Evolutionary conservation across 1,284 basidiomycete genomes (phyloP).

Genomic region (Malassezia slooffiae): DNA sequence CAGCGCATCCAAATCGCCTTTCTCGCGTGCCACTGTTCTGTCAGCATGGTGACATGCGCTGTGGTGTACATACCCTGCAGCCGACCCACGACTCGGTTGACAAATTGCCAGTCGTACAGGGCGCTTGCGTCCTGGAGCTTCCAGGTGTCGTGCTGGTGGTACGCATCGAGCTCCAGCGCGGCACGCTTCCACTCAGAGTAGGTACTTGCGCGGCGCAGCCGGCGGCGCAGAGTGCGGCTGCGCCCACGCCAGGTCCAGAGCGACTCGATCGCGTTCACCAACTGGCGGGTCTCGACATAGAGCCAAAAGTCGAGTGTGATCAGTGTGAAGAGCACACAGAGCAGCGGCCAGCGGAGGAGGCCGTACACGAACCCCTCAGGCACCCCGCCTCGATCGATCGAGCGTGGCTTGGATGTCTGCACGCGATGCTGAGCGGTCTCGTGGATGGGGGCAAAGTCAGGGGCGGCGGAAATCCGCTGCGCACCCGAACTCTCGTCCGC

Average conservation of each 20-base stretch:
- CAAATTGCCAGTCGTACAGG: constrained; percentile 44
- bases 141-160: constrained; percentile 34
- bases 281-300: constrained; percentile 71
- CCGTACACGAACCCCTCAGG: constrained; percentile 38
- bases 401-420: constrained; percentile 1
- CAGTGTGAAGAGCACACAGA: constrained; percentile 67
- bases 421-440: constrained; percentile 22
- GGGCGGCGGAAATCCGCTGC: constrained; percentile 28
- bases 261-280: constrained; percentile 53
- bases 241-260: constrained; percentile 61
- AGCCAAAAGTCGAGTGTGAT: constrained; percentile 75
- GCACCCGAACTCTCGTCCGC: not conserved
- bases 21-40: constrained; percentile 51
- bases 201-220: constrained; percentile 61
- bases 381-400: constrained; percentile 26
- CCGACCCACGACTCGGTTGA: constrained; percentile 36
- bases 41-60: not conserved
- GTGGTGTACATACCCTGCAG: constrained; percentile 22
- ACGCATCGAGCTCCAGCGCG: constrained; percentile 64
- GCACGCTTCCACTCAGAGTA: constrained; percentile 73
- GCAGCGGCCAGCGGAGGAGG: constrained; percentile 35
- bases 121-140: constrained; percentile 36
- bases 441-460: constrained; percentile 44
- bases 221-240: constrained; percentile 65
- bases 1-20: constrained; percentile 60